A percentile compares a stretch with the other conserved stretches of the same genome.
Evolutionary conservation across 1,139 yeast species (phyloP).

Genomic region (Candida neerlandica): DNA sequence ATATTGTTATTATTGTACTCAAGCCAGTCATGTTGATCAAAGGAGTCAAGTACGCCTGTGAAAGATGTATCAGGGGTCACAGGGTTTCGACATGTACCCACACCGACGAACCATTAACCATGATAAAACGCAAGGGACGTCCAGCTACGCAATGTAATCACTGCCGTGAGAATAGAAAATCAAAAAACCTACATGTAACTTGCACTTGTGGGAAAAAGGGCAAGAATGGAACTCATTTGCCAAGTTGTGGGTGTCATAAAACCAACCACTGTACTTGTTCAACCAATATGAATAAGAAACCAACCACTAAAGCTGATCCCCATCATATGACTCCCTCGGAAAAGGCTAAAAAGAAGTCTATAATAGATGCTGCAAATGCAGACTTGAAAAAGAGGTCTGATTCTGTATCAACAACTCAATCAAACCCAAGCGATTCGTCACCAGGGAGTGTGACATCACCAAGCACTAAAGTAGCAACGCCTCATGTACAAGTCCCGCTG

Average conservation of each 20-base stretch:
- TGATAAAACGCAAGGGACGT: constrained; percentile 95
- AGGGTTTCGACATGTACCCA: constrained; percentile 93
- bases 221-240: constrained; percentile 46
- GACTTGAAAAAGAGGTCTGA: constrained; percentile 16
- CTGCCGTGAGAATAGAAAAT: constrained; percentile 78
- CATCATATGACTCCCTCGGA: constrained; percentile 24
- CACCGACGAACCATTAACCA: constrained; percentile 84
- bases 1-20: background rate
- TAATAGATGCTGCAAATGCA: constrained; percentile 26
- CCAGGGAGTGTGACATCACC: constrained; percentile 13
- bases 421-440: constrained; percentile 12
- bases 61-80: constrained; percentile 93
- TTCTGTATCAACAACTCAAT: constrained; percentile 4
- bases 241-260: constrained; percentile 58
- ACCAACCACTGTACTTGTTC: constrained; percentile 64
- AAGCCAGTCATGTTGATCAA: constrained; percentile 75
- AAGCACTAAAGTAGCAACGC: constrained; percentile 2
- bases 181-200: constrained; percentile 66
- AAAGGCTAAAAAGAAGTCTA: constrained; percentile 31
- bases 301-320: constrained; percentile 15
- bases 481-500: constrained; percentile 8
- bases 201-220: constrained; percentile 73
- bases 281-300: constrained; percentile 25
- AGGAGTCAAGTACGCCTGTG: constrained; percentile 95
- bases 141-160: constrained; percentile 92